Evolutionary conservation across 805 yeast species (phyloP).

Genomic region (Kodamaea kaohsiungensis): DNA sequence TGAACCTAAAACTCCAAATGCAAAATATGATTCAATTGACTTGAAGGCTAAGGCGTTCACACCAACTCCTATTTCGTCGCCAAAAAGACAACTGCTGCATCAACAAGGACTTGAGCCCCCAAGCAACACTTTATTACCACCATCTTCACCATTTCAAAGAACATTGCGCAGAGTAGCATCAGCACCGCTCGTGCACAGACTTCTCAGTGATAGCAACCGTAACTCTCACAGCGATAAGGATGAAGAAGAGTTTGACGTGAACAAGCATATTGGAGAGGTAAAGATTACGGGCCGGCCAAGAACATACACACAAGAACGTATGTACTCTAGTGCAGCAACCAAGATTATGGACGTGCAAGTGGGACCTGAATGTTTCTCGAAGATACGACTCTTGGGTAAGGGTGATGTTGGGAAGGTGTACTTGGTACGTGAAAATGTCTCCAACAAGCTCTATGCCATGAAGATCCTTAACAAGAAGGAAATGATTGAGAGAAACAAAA

Average conservation of each 20-base stretch:
- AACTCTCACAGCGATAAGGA: constrained; percentile 11
- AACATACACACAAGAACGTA: constrained; percentile 49
- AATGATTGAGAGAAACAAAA: constrained; percentile 93
- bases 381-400: constrained; percentile 85
- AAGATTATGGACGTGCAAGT: constrained; percentile 79
- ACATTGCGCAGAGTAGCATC: constrained; percentile 77
- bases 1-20: constrained; percentile 8
- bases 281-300: constrained; percentile 37
- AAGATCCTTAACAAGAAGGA: constrained; percentile 87
- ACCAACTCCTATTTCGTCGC: constrained; percentile 4
- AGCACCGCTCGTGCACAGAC: constrained; percentile 62
- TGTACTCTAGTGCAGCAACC: constrained; percentile 73
- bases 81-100: not conserved
- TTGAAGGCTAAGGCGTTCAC: not conserved
- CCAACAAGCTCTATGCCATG: constrained; percentile 84
- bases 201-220: constrained; percentile 25
- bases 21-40: not conserved
- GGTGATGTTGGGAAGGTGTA: constrained; percentile 99
- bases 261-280: constrained; percentile 47
- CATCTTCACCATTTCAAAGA: constrained; percentile 33
- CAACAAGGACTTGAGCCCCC: constrained; percentile 13
- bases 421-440: constrained; percentile 77
- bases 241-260: constrained; percentile 45
- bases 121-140: constrained; percentile 9
- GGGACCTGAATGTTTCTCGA: constrained; percentile 83